Percentiles rank a stretch among this genome's conserved stretches.
phyloP scores from a whole-genome alignment of 192 early-diverging fungal genomes.

The Backusella macrospora region DNA sequence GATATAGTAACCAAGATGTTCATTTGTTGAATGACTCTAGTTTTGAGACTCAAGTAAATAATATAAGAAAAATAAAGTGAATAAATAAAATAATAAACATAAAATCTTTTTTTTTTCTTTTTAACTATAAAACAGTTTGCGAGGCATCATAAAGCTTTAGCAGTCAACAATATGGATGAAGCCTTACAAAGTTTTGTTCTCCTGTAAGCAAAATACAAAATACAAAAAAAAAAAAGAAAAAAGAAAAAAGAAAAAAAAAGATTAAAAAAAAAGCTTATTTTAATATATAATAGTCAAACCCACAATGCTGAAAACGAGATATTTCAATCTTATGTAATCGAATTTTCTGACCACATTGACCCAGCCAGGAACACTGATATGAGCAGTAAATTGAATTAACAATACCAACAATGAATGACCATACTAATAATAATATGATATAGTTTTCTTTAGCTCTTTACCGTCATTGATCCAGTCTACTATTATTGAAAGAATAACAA shows the following conservation, averaged over 20 bases:
- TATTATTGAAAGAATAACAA: slow-evolving; percentile 33
- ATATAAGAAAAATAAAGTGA: background rate
- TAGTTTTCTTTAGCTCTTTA: slow-evolving; percentile 35
- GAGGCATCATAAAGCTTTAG: slow-evolving; percentile 12
- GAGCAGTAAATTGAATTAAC: slow-evolving; percentile 21
- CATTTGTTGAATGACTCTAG: slow-evolving; percentile 12
- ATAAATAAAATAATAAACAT: too few relatives aligned
- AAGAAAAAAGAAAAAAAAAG: too few relatives aligned
- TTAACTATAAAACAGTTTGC: slow-evolving; percentile 13
- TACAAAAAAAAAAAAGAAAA: background rate
- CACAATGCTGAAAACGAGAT: slow-evolving; percentile 28
- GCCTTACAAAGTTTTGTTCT: slow-evolving; percentile 27
- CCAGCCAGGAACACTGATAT: slow-evolving; percentile 27
- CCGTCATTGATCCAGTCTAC: slow-evolving; percentile 31
- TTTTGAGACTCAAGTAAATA: slow-evolving; percentile 14
- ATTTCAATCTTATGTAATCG: slow-evolving; percentile 33
- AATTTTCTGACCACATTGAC: slow-evolving; percentile 32
- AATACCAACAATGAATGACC: background rate
- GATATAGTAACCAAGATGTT: slow-evolving; percentile 9
- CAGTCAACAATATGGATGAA: slow-evolving; percentile 21
- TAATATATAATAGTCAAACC: slow-evolving; percentile 21
- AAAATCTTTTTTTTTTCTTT: too few relatives aligned
- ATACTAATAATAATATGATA: background rate
- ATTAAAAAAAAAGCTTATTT: background rate
- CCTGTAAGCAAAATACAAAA: slow-evolving; percentile 26